Evolutionary conservation across 1,139 yeast genomes (phyloP).

Genomic region (Taphrina betulina): DNA sequence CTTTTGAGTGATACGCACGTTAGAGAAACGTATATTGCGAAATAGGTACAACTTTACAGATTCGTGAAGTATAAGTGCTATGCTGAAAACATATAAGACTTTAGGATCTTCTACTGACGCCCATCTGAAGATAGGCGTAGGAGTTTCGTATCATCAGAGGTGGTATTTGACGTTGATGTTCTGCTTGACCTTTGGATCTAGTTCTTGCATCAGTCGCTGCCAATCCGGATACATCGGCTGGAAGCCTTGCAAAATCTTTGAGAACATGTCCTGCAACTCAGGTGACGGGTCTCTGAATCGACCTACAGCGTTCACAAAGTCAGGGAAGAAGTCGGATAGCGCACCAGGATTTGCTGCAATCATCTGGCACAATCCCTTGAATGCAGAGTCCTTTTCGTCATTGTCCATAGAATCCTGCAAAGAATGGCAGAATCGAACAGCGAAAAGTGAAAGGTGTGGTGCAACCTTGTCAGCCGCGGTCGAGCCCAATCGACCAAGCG

Average conservation of each 20-base stretch:
- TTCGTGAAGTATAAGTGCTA: too few species aligned
- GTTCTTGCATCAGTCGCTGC: conserved; percentile 15
- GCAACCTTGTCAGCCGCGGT: conserved; percentile 61
- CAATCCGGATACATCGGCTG: conserved; percentile 30
- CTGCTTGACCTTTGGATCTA: conserved; percentile 23
- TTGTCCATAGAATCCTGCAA: conserved; percentile 68
- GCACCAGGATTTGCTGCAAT: conserved; percentile 69
- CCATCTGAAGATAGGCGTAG: too few species aligned
- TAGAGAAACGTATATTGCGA: too few species aligned
- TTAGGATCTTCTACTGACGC: too few species aligned
- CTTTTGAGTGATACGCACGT: too few species aligned
- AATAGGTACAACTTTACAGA: too few species aligned
- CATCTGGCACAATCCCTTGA: conserved; percentile 69
- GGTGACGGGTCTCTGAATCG: conserved; percentile 52
- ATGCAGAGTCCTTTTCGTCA: conserved; percentile 76
- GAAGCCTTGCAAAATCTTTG: conserved; percentile 32
- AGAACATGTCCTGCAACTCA: conserved; percentile 42
- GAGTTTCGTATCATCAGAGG: too few species aligned
- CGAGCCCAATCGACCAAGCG: conserved; percentile 84
- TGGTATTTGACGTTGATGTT: conserved; percentile 21
- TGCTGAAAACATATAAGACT: too few species aligned
- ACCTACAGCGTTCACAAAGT: conserved; percentile 65
- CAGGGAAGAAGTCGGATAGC: conserved; percentile 54
- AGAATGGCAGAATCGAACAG: conserved; percentile 64
- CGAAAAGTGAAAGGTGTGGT: conserved; percentile 58